These are phyloP conservation scores for Hypoxylon cercidicola DNA, from an alignment of 495 filamentous ascomycete genomes.

Conservation along the genomic window DNA sequence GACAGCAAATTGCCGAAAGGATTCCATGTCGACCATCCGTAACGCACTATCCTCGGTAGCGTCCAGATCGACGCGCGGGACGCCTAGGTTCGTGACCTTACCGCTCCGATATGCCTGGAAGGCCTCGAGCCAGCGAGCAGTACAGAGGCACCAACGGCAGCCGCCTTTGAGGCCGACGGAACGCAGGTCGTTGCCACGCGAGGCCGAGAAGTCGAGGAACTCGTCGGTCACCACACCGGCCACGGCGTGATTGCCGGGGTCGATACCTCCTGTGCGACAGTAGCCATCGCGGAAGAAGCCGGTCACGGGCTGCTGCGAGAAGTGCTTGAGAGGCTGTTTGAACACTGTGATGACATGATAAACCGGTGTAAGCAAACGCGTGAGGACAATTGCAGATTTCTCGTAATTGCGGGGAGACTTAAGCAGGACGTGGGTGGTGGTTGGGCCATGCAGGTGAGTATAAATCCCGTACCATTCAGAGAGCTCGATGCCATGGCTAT, in stretches of 20 bases:
- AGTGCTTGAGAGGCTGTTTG: constrained; percentile 64
- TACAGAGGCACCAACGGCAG: constrained; percentile 70
- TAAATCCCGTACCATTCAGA: constrained; percentile 29
- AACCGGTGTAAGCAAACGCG: constrained; percentile 8
- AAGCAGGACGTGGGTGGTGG: constrained; percentile 20
- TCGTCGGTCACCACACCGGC: constrained; percentile 65
- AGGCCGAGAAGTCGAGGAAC: constrained; percentile 69
- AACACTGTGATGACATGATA: constrained; percentile 55
- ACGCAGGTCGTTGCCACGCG: constrained; percentile 67
- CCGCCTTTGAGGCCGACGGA: constrained; percentile 62
- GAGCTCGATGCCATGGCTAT: constrained; percentile 31
- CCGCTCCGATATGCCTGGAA: constrained; percentile 53
- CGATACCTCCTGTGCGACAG: constrained; percentile 59
- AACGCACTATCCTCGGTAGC: constrained; percentile 63
- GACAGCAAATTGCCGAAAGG: constrained; percentile 58
- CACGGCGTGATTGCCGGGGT: constrained; percentile 62
- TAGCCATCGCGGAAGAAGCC: constrained; percentile 71
- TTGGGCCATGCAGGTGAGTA: constrained; percentile 25
- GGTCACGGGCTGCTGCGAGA: constrained; percentile 66
- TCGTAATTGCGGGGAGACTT: constrained; percentile 39
- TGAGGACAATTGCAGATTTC: constrained; percentile 24
- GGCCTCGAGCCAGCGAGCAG: constrained; percentile 63
- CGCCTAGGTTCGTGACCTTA: constrained; percentile 39
- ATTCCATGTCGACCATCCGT: constrained; percentile 52
- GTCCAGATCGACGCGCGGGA: constrained; percentile 56